A percentile compares a stretch with the other conserved stretches of the same genome.
Conservation (phyloP, 2,329 filamentous ascomycete genomes). For the Nigrograna mackinnonii region DNA sequence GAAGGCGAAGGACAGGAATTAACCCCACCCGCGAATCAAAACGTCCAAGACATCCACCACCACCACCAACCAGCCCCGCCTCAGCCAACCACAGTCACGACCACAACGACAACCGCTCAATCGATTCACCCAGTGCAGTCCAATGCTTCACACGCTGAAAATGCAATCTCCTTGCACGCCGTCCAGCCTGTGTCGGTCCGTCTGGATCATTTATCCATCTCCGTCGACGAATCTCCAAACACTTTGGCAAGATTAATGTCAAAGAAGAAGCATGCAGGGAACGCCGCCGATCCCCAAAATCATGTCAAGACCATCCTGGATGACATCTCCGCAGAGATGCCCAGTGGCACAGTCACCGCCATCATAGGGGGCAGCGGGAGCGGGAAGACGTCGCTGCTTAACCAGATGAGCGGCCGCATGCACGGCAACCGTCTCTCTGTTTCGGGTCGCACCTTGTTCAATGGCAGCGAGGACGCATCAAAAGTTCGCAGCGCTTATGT, state of each 20-base stretch:
- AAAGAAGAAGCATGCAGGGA: conserved; percentile 22
- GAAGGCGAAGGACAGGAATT: not conserved
- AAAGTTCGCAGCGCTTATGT: conserved; percentile 69
- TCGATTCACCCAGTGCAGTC: conserved; percentile 4
- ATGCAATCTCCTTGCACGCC: conserved; percentile 46
- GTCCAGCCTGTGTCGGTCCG: conserved; percentile 61
- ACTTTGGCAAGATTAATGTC: conserved; percentile 24
- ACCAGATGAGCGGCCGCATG: conserved; percentile 72
- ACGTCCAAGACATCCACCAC: no score
- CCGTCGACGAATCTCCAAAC: conserved; percentile 60
- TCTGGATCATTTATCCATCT: conserved; percentile 59
- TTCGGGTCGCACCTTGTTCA: conserved; percentile 64
- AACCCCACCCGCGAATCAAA: no score
- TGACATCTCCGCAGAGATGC: conserved; percentile 66
- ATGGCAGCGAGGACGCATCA: conserved; percentile 54
- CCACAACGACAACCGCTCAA: conserved; percentile 3
- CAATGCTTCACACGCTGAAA: conserved; percentile 21
- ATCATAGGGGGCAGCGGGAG: conserved; percentile 77
- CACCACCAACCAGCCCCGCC: no score
- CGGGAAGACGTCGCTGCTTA: conserved; percentile 65
- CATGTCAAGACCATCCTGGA: conserved; percentile 59
- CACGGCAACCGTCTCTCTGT: conserved; percentile 56
- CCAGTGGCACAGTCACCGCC: conserved; percentile 69
- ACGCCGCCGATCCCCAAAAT: conserved; percentile 17
- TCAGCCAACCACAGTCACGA: not conserved